Percentiles rank a stretch among this genome's conserved stretches.
Conservation (phyloP, 768 basidiomycete genomes). For the Pleurotus pulmonarius region DNA sequence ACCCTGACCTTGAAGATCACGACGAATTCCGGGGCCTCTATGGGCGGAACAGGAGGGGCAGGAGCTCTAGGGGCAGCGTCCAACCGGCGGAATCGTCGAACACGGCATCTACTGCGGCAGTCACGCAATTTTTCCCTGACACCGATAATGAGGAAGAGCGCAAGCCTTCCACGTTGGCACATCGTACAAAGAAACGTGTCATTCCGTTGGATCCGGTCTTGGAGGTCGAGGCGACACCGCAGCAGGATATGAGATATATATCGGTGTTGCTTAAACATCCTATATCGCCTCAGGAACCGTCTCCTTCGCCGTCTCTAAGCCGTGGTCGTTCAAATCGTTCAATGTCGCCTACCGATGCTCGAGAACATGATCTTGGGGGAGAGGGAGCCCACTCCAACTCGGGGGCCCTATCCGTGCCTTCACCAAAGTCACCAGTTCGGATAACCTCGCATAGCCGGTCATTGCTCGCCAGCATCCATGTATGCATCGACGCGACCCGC, state of each 20-base stretch:
- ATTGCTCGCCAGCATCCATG: no score
- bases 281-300: conserved; percentile 30
- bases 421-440: no score
- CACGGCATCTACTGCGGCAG: background rate
- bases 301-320: conserved; percentile 22
- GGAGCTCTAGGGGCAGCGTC: conserved; percentile 32
- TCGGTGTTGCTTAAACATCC: conserved; percentile 50
- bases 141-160: background rate
- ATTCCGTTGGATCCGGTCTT: conserved; percentile 34
- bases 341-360: no score
- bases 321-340: background rate
- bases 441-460: no score
- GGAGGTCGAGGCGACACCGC: conserved; percentile 38
- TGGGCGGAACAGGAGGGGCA: conserved; percentile 34
- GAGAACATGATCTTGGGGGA: no score
- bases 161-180: background rate
- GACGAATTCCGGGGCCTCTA: conserved; percentile 57
- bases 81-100: conserved; percentile 12
- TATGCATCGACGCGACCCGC: background rate
- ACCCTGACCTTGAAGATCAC: conserved; percentile 50
- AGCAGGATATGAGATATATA: conserved; percentile 45
- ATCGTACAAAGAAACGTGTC: conserved; percentile 16
- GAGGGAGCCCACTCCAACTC: no score
- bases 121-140: conserved; percentile 9
- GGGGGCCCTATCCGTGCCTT: no score